Evolutionary conservation across 306 rosid genomes (phyloP).

Genomic region (Neltuma alba): DNA sequence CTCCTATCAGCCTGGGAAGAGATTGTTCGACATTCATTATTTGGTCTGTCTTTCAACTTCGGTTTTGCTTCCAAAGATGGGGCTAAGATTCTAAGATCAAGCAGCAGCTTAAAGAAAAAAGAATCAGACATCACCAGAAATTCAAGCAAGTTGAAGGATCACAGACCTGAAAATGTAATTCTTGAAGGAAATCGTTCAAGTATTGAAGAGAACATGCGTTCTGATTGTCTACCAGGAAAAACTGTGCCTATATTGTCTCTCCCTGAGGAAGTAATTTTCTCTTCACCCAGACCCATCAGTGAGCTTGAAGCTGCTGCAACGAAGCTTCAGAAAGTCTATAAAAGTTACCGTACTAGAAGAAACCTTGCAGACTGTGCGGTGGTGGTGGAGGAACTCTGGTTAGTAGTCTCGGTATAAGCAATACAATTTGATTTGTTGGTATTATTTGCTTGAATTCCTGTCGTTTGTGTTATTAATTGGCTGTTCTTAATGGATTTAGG

Average conservation of each 20-base stretch:
- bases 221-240: slow-evolving; percentile 34
- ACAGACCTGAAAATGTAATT: slow-evolving; percentile 55
- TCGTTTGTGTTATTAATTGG: background rate
- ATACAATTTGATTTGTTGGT: background rate
- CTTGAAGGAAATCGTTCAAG: slow-evolving; percentile 55
- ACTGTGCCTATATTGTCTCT: slow-evolving; percentile 54
- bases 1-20: slow-evolving; percentile 55
- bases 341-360: slow-evolving; percentile 87
- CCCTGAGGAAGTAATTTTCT: slow-evolving; percentile 53
- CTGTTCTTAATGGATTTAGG: slow-evolving; percentile 40
- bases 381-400: slow-evolving; percentile 87
- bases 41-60: slow-evolving; percentile 31
- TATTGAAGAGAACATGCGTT: slow-evolving; percentile 37
- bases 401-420: slow-evolving; percentile 29
- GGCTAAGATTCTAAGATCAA: slow-evolving; percentile 44
- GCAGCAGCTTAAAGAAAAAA: slow-evolving; percentile 55
- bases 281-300: slow-evolving; percentile 59
- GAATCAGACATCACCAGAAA: slow-evolving; percentile 33
- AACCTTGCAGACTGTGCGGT: slow-evolving; percentile 97
- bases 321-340: slow-evolving; percentile 78
- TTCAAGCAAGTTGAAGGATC: slow-evolving; percentile 48
- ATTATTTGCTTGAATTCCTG: background rate
- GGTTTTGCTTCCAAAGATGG: slow-evolving; percentile 40
- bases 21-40: slow-evolving; percentile 34
- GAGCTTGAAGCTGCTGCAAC: slow-evolving; percentile 91